Percentiles rank a stretch among this genome's conserved stretches.
Evolutionary conservation across 1,284 basidiomycete genomes (phyloP).

Genomic region (Melampsora americana): DNA sequence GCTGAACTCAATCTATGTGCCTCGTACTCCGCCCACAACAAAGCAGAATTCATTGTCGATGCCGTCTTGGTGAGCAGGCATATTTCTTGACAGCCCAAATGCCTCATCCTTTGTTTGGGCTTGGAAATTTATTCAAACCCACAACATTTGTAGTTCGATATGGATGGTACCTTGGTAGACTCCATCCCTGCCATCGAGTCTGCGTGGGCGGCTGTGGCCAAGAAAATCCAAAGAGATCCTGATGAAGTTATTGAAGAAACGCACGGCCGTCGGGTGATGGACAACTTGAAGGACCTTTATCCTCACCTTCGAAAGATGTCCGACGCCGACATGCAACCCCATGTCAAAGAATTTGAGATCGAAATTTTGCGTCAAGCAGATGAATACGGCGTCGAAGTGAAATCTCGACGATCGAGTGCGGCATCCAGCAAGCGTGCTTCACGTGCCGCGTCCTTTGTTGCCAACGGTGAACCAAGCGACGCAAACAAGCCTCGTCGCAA

Average conservation of each 20-base stretch:
- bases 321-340: constrained; percentile 65
- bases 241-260: constrained; percentile 64
- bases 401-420: constrained; percentile 45
- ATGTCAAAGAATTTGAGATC: constrained; percentile 67
- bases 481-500: constrained; percentile 15
- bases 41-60: constrained; percentile 50
- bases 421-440: constrained; percentile 36
- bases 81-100: not conserved
- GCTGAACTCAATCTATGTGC: constrained; percentile 27
- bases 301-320: constrained; percentile 59
- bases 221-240: constrained; percentile 67
- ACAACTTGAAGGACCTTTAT: constrained; percentile 64
- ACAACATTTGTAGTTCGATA: constrained; percentile 47
- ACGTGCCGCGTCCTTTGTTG: constrained; percentile 23
- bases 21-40: constrained; percentile 47
- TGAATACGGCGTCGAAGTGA: constrained; percentile 58
- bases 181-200: constrained; percentile 73
- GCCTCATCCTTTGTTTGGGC: no score
- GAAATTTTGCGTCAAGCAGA: constrained; percentile 71
- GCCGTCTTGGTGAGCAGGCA: constrained; percentile 46
- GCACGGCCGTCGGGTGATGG: constrained; percentile 70
- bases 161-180: constrained; percentile 63
- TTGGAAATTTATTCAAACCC: no score
- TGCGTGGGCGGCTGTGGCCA: constrained; percentile 72
- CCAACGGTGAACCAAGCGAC: constrained; percentile 25